These are phyloP conservation scores for Gossypium herbaceum DNA, from an alignment of 345 rosid genomes.

Conservation along the genomic window DNA sequence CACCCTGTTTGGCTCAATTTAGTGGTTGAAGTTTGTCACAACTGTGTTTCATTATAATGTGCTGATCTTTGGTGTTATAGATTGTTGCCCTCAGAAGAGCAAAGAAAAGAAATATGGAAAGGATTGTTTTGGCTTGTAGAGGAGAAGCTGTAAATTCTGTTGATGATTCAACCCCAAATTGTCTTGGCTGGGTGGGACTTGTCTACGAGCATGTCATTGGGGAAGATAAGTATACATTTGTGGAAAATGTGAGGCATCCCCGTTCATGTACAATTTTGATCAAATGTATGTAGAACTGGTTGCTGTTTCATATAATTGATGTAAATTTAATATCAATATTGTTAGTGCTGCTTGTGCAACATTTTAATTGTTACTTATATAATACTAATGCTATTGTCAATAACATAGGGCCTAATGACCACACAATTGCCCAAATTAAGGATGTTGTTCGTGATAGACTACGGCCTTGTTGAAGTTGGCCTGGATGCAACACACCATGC, in stretches of 20 bases:
- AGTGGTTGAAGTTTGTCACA: background rate
- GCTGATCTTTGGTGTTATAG: constrained; percentile 34
- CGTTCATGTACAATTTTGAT: constrained; percentile 87
- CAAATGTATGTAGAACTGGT: constrained; percentile 49
- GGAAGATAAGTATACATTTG: constrained; percentile 94
- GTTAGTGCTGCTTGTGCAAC: background rate
- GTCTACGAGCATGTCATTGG: constrained; percentile 93
- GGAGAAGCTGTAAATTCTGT: constrained; percentile 93
- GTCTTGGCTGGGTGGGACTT: constrained; percentile 98
- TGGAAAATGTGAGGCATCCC: constrained; percentile 92
- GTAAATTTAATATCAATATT: background rate
- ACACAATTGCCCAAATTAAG: constrained; percentile 96
- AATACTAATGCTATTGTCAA: background rate
- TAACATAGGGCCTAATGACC: constrained; percentile 87
- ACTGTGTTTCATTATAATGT: background rate
- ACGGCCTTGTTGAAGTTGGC: constrained; percentile 21
- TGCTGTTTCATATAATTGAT: background rate
- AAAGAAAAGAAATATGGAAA: constrained; percentile 98
- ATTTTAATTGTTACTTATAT: background rate
- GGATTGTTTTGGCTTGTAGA: constrained; percentile 90
- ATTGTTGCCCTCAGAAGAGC: constrained; percentile 97
- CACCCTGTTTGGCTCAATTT: too few species aligned
- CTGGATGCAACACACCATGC: too few species aligned
- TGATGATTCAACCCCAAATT: constrained; percentile 76
- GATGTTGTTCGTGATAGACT: constrained; percentile 97